Evolutionary conservation across 495 filamentous ascomycete species (phyloP), one percentile per base, ranked within the genome.

Genomic region (Daldinia concentrica): DNA sequence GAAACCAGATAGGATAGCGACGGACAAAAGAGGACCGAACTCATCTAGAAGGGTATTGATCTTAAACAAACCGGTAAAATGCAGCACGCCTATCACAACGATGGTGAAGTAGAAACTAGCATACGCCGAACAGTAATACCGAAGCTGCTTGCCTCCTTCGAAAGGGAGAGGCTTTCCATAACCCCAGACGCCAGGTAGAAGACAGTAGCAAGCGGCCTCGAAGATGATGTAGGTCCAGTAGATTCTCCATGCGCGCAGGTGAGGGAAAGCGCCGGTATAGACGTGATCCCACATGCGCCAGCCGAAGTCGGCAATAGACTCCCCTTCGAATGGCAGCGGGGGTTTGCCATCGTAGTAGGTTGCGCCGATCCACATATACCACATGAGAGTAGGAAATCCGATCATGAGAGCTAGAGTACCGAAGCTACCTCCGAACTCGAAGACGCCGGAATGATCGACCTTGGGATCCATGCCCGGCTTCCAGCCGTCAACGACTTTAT

Each of bases 291-390:
- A 84, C 77, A 97, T 76, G 63, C 94, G 89, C 62, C 81, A 71
- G 54, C 87, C 81, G 73, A 97, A 98, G 8, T 93, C 88, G 9
- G 64, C 62, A 61, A 86, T 84, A 76, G 81, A 88, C 83, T 98
- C 86, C 30, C 85, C 91, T 57, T 84, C 76, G n/a, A 81, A 80
- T 29, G 88, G 92, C 58, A 80, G 79, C 22, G 95, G 95, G 64
- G 96, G 84, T 68, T 91, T 88, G 67, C 93, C 93, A 80, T 92
- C 83, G 78, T 97, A 99, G 80, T 93, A 95, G 51, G 89, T 93
- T 41, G 94, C 92, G 30, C 95, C 95, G 77, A 97, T 90, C 95
- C 95, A 99, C 93, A 99, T 95, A 83, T 97, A 98, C 84, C 91
- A 98, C 95, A 99, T 99, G 68, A 99, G 84, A 48, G 91, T 37